phyloP scores from a whole-genome alignment of 83 land plant genomes.

The Thuja plicata region DNA sequence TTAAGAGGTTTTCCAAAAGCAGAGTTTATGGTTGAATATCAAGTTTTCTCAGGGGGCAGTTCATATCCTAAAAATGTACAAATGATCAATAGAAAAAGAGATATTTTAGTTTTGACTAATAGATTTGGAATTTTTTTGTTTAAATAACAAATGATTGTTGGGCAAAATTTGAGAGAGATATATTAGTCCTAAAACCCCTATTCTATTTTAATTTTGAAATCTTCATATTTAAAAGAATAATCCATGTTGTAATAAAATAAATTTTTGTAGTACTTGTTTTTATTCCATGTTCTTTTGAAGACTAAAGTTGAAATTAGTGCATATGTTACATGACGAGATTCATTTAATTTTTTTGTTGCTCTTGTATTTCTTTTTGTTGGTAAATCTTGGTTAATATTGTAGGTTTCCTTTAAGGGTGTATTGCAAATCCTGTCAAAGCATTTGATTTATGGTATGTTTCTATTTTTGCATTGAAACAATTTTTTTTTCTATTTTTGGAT shows the following conservation, averaged over 20 bases:
- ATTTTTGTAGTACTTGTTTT: neutral
- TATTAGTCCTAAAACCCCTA: neutral
- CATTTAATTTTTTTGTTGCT: neutral
- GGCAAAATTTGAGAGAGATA: constrained; percentile 44
- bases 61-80: neutral
- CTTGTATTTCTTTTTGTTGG: neutral
- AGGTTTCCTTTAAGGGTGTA: neutral
- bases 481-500: too few species aligned
- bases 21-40: neutral
- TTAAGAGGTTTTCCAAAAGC: neutral
- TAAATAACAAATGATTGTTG: constrained; percentile 64
- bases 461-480: too few species aligned
- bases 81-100: neutral
- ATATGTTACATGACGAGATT: neutral
- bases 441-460: too few species aligned
- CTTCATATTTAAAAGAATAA: neutral
- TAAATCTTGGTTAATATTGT: neutral
- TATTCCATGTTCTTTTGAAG: neutral
- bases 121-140: neutral
- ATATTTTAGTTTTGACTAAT: neutral
- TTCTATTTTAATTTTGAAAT: neutral
- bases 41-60: neutral
- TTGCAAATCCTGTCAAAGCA: too few species aligned
- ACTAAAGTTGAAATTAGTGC: neutral
- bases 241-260: neutral